Evolutionary conservation across 305 asterid genomes (phyloP).

Genomic region (Solanum chacoense): DNA sequence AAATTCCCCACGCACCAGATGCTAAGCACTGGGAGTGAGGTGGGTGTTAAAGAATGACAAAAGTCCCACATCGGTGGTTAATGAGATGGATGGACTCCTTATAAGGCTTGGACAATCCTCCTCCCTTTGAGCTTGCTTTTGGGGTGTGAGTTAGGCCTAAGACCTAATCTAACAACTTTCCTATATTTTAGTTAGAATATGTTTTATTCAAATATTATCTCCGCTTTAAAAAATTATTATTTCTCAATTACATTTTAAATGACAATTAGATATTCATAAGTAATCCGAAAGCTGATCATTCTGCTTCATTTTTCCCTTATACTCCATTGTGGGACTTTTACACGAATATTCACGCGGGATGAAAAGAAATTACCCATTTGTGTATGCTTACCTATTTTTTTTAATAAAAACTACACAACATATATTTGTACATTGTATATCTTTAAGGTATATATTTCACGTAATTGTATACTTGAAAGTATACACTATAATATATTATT

Average conservation of each 20-base stretch:
- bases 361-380: not conserved
- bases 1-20: too few species aligned
- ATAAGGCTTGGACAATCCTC: too few species aligned
- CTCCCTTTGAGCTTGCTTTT: too few species aligned
- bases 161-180: too few species aligned
- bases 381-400: not conserved
- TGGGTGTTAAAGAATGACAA: too few species aligned
- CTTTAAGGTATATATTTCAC: not conserved
- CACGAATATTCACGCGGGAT: not conserved
- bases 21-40: too few species aligned
- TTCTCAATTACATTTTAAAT: not conserved
- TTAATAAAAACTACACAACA: not conserved
- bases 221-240: not conserved
- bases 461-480: not conserved
- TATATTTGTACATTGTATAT: not conserved
- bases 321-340: not conserved
- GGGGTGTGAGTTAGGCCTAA: too few species aligned
- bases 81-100: too few species aligned
- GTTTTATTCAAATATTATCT: not conserved
- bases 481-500: not conserved
- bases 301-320: not conserved
- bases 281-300: not conserved
- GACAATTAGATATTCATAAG: not conserved
- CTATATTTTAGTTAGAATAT: not conserved
- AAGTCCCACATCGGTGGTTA: too few species aligned